Evolutionary conservation across 306 rosid genomes (phyloP).

Genomic region (Astragalus glycyphyllos): DNA sequence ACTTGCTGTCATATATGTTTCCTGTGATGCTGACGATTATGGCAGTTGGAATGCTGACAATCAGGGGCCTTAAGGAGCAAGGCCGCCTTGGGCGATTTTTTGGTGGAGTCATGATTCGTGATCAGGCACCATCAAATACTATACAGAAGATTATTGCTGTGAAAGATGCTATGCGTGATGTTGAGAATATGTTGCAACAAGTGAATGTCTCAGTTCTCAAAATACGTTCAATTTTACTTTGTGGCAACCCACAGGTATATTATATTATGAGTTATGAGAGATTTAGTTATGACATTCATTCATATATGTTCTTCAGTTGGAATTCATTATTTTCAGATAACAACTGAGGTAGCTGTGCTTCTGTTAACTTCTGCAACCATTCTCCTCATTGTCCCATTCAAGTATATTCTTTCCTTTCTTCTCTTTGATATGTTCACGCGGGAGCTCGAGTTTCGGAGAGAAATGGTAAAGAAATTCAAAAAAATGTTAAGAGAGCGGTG

Average conservation of each 20-base stretch:
- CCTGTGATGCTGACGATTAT: constrained; percentile 66
- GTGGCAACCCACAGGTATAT: constrained; percentile 96
- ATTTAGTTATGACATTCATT: constrained; percentile 24
- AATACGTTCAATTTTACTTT: constrained; percentile 75
- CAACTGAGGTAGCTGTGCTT: constrained; percentile 80
- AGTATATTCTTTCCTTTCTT: constrained; percentile 73
- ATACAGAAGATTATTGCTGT: constrained; percentile 90
- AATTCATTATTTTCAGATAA: constrained; percentile 61
- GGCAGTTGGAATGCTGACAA: constrained; percentile 81
- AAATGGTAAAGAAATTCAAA: constrained; percentile 73
- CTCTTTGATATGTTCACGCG: constrained; percentile 83
- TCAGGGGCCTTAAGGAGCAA: constrained; percentile 91
- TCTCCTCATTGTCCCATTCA: constrained; percentile 78
- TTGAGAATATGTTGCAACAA: constrained; percentile 73
- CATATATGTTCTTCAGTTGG: constrained; percentile 13
- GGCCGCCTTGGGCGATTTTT: constrained; percentile 96
- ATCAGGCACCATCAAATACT: constrained; percentile 97
- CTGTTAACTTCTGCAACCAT: constrained; percentile 66
- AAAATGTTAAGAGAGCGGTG: constrained; percentile 77
- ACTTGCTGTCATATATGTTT: constrained; percentile 77
- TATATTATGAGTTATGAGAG: constrained; percentile 25
- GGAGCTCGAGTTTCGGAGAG: constrained; percentile 82
- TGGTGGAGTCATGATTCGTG: constrained; percentile 76
- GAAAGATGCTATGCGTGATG: constrained; percentile 93
- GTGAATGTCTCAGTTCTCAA: constrained; percentile 83